phyloP scores from a whole-genome alignment of 2,329 filamentous ascomycete genomes.

The Mycosphaerella sp. region DNA sequence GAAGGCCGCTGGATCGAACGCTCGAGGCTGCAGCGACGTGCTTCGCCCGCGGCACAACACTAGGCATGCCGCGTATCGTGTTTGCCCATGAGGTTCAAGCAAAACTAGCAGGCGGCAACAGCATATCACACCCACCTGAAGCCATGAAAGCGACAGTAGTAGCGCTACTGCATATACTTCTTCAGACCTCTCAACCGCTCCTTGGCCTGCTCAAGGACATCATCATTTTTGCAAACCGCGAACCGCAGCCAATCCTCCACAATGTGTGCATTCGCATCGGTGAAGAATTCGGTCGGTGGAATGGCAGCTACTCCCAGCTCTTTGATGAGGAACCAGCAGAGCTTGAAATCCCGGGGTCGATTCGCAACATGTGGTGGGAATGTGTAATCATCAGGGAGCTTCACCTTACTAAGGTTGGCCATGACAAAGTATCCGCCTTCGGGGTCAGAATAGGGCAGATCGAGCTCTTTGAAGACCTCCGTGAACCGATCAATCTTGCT shows the following conservation, averaged over 20 bases:
- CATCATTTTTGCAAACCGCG: constrained; percentile 92
- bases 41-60: neutral
- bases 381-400: constrained; percentile 72
- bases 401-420: constrained; percentile 84
- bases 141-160: too few species aligned
- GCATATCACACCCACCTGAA: too few species aligned
- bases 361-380: constrained; percentile 85
- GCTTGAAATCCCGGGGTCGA: constrained; percentile 85
- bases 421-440: constrained; percentile 98
- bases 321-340: constrained; percentile 94
- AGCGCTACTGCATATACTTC: constrained; percentile 40
- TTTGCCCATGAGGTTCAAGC: too few species aligned
- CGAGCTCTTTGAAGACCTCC: constrained; percentile 48
- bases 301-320: constrained; percentile 94
- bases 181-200: constrained; percentile 45
- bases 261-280: constrained; percentile 70
- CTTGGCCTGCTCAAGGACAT: constrained; percentile 54
- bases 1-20: neutral
- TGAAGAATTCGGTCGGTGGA: constrained; percentile 96
- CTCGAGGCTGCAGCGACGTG: neutral
- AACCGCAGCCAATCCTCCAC: constrained; percentile 93
- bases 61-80: too few species aligned
- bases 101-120: too few species aligned
- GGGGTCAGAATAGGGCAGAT: constrained; percentile 68
- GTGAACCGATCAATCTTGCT: constrained; percentile 83